These are phyloP conservation scores for Ustulina deusta DNA, from an alignment of 2,329 filamentous ascomycete species.

Conservation along the genomic window DNA sequence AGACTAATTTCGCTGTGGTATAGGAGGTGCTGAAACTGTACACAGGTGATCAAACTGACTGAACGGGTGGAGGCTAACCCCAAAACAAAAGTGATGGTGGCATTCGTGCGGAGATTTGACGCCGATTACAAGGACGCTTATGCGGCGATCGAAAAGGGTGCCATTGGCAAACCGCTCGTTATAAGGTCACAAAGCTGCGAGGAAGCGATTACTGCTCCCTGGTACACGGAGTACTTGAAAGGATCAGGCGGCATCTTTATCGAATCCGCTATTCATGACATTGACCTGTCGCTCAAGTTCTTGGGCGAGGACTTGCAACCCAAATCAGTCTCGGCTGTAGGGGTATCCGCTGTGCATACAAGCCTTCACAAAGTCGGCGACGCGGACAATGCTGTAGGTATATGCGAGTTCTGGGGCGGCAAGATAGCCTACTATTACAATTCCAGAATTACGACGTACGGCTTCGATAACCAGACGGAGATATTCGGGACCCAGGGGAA, in stretches of 20 bases:
- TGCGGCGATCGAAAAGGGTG: constrained; percentile 12
- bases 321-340: constrained; percentile 17
- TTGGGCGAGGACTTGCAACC: constrained; percentile 15
- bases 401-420: constrained; percentile 12
- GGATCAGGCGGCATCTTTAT: constrained; percentile 21
- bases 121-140: constrained; percentile 12
- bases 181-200: constrained; percentile 18
- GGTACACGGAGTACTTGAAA: constrained; percentile 22
- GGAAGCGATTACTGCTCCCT: constrained; percentile 11
- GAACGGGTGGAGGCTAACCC: constrained; percentile 11
- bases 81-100: constrained; percentile 20
- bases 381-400: constrained; percentile 8
- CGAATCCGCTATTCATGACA: constrained; percentile 18
- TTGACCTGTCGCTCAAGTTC: constrained; percentile 20
- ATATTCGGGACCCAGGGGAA: constrained; percentile 15
- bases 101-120: constrained; percentile 15
- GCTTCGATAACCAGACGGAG: constrained; percentile 21
- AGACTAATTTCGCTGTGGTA: background rate
- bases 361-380: background rate
- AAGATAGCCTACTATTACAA: constrained; percentile 23
- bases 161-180: constrained; percentile 11
- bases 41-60: constrained; percentile 8
- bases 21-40: constrained; percentile 13
- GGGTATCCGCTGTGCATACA: constrained; percentile 15
- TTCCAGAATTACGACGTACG: constrained; percentile 16